Evolutionary conservation across 345 rosid species (phyloP), one percentile per base, ranked within the genome.

Genomic region (Acer campestre): DNA sequence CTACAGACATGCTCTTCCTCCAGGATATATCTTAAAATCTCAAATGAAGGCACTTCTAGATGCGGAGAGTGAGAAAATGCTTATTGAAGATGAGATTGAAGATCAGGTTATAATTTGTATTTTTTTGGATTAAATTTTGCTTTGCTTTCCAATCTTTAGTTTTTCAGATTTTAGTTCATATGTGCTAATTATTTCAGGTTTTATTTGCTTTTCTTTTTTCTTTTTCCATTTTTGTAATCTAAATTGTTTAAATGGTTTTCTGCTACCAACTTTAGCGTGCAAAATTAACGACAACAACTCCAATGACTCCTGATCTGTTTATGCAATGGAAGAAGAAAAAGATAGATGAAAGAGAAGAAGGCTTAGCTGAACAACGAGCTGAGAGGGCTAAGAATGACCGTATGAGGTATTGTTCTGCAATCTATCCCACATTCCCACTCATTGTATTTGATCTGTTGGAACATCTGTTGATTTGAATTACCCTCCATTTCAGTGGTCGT

Each of bases 301-400:
- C 97, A 70, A 95, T 95, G 93, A 95, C 89, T 75, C 89, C 98
- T 14, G 97, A 93, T 10, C 74, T 95, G 68, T 95, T 95, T 85
- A 77, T 88, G 90, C 92, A 92, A 83, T 95, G 99, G 99, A 95
- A 91, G 88, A 89, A 73, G 85, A 92, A 87, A 86, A 93, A 91
- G 87, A 85, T 79, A 16, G 94, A 91, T 55, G 98, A 90, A 83
- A 88, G 87, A 84, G 97, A 95, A 55, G 98, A 89, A 2, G 88
- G 95, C 79, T 87, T 95, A 85, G 97, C 93, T 80, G 90, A 90
- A 13, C 88, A 79, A 79, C 94, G 79, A 75, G 99, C 98, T 13
- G 99, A 95, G 14, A 93, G 99, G 80, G 99, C 97, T 74, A 96
- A 96, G 90, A 92, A 92, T 82, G 99, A 94, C 80, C 92, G 98